Percentiles rank a stretch among this genome's conserved stretches.
phyloP scores from a whole-genome alignment of 495 filamentous ascomycete species.

The Podospora pseudocomata region DNA sequence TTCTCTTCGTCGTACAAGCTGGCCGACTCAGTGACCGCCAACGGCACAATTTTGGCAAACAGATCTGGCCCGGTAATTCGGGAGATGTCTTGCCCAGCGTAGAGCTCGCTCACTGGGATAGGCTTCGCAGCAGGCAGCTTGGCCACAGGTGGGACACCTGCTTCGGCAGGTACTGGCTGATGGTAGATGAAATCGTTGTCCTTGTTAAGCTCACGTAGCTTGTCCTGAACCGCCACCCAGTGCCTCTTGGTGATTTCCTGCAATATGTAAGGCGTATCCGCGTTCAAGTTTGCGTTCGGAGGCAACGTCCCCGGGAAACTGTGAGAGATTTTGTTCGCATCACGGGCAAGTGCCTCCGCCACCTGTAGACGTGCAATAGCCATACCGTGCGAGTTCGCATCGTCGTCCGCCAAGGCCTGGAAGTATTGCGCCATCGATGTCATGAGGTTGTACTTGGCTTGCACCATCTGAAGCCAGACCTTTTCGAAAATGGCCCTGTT shows the following conservation, averaged over 20 bases:
- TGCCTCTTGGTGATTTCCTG: constrained; percentile 80
- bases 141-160: constrained; percentile 70
- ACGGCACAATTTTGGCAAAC: constrained; percentile 93
- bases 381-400: constrained; percentile 79
- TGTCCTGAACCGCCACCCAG: constrained; percentile 73
- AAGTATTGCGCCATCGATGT: constrained; percentile 86
- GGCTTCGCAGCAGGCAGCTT: constrained; percentile 97
- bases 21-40: constrained; percentile 93
- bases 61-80: constrained; percentile 95
- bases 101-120: constrained; percentile 93
- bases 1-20: constrained; percentile 99
- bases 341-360: constrained; percentile 69
- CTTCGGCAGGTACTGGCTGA: constrained; percentile 81
- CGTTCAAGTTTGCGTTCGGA: constrained; percentile 73
- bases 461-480: constrained; percentile 81
- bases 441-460: constrained; percentile 85
- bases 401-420: constrained; percentile 87
- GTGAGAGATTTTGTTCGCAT: constrained; percentile 72
- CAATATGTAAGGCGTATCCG: constrained; percentile 71
- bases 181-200: constrained; percentile 99
- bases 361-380: constrained; percentile 80
- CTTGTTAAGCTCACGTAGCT: constrained; percentile 68
- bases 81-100: constrained; percentile 95
- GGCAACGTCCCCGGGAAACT: constrained; percentile 77
- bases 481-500: constrained; percentile 90